phyloP scores from a whole-genome alignment of 176 grass and related monocot species.

The Oryza glaberrima region DNA sequence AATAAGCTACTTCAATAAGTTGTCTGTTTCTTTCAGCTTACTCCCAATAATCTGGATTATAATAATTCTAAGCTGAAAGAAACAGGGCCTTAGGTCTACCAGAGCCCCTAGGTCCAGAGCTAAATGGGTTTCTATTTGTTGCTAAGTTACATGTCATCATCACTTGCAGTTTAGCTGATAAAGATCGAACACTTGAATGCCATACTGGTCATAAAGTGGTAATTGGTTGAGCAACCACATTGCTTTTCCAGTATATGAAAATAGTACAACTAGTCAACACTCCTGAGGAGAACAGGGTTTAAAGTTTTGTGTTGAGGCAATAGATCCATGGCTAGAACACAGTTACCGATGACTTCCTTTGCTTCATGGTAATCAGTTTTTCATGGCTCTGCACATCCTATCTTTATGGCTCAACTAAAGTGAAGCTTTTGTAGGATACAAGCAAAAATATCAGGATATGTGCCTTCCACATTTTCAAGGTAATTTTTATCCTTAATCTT shows the following conservation, averaged over 20 bases:
- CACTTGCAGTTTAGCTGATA: constrained; percentile 1
- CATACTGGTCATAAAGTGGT: neutral
- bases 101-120: constrained; percentile 9
- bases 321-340: neutral
- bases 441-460: constrained; percentile 99
- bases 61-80: no score
- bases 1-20: no score
- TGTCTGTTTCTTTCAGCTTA: no score
- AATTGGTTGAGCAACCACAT: neutral
- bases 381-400: constrained; percentile 9
- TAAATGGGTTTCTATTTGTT: constrained; percentile 26
- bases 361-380: constrained; percentile 15
- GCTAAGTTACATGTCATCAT: constrained; percentile 16
- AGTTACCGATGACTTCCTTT: constrained; percentile 23
- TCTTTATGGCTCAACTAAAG: constrained; percentile 32
- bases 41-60: no score
- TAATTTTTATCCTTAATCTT: constrained; percentile 47
- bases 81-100: neutral
- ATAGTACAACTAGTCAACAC: neutral
- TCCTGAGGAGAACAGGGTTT: constrained; percentile 1
- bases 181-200: neutral
- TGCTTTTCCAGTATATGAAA: no score
- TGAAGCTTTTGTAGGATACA: constrained; percentile 70
- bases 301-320: neutral
- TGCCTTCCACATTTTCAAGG: constrained; percentile 98